These are phyloP conservation scores for Suillus placidus DNA, from an alignment of 768 basidiomycete genomes.

Conservation along the genomic window DNA sequence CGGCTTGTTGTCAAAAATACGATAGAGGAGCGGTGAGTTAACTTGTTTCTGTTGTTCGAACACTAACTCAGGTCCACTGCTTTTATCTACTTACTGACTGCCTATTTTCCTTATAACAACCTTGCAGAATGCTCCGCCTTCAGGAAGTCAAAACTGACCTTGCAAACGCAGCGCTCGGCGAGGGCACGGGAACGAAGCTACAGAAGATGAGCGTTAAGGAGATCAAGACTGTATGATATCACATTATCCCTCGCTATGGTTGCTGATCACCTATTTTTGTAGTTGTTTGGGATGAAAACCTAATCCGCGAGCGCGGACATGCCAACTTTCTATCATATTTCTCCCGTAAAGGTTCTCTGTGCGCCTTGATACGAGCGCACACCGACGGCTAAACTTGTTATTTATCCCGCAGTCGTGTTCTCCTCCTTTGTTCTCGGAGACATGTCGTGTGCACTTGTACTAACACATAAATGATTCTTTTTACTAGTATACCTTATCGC, in stretches of 20 bases:
- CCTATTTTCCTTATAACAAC: background rate
- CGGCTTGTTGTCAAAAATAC: conserved; percentile 68
- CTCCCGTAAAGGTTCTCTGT: background rate
- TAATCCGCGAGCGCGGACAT: conserved; percentile 1
- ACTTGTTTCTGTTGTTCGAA: background rate
- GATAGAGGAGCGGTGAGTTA: conserved; percentile 72
- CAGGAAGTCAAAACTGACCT: conserved; percentile 70
- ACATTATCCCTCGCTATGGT: background rate
- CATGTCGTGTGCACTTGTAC: background rate
- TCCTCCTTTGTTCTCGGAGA: background rate
- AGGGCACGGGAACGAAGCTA: conserved; percentile 62
- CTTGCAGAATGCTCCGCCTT: conserved; percentile 62
- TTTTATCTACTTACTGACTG: background rate
- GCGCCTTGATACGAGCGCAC: background rate
- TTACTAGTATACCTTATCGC: background rate
- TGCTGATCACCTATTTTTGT: background rate
- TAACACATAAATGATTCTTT: background rate
- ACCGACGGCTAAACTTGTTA: background rate
- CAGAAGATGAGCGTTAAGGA: conserved; percentile 71
- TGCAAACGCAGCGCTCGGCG: conserved; percentile 70
- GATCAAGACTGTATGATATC: conserved; percentile 56
- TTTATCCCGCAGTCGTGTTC: background rate
- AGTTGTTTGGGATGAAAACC: conserved; percentile 34
- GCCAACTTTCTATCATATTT: background rate
- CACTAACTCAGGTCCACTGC: background rate